These are phyloP conservation scores for Mycena pura DNA, from an alignment of 768 basidiomycete species.

Conservation along the genomic window DNA sequence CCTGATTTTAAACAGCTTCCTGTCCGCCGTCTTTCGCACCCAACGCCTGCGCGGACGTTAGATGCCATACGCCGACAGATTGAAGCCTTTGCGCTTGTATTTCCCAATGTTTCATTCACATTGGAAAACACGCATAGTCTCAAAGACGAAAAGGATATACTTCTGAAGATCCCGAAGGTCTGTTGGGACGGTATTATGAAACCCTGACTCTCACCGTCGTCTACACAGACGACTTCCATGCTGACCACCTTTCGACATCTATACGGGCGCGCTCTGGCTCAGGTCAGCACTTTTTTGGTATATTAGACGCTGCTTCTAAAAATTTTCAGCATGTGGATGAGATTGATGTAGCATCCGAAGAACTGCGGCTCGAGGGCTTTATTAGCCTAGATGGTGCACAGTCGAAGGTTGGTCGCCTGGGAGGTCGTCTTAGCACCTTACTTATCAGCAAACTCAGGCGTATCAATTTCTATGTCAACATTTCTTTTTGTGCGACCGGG, in stretches of 20 bases:
- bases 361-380: slow-evolving; percentile 76
- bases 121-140: slow-evolving; percentile 60
- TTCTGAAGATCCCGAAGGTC: slow-evolving; percentile 75
- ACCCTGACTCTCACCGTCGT: neutral
- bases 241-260: slow-evolving; percentile 74
- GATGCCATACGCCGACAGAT: slow-evolving; percentile 75
- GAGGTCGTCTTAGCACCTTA: slow-evolving; percentile 11
- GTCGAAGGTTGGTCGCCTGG: slow-evolving; percentile 61
- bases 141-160: slow-evolving; percentile 50
- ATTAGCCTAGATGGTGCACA: slow-evolving; percentile 78
- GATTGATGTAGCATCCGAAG: slow-evolving; percentile 55
- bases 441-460: slow-evolving; percentile 51
- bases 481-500: slow-evolving; percentile 9
- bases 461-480: slow-evolving; percentile 86
- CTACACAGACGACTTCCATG: slow-evolving; percentile 64
- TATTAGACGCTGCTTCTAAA: slow-evolving; percentile 12
- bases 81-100: slow-evolving; percentile 76
- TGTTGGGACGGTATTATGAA: slow-evolving; percentile 13
- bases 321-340: slow-evolving; percentile 70
- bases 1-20: slow-evolving; percentile 62
- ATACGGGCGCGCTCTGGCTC: slow-evolving; percentile 73
- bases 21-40: slow-evolving; percentile 77
- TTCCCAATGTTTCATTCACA: slow-evolving; percentile 72
- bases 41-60: slow-evolving; percentile 61
- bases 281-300: slow-evolving; percentile 53